These are phyloP conservation scores for Echinosophora koreensis DNA, from an alignment of 306 rosid species.

Conservation along the genomic window DNA sequence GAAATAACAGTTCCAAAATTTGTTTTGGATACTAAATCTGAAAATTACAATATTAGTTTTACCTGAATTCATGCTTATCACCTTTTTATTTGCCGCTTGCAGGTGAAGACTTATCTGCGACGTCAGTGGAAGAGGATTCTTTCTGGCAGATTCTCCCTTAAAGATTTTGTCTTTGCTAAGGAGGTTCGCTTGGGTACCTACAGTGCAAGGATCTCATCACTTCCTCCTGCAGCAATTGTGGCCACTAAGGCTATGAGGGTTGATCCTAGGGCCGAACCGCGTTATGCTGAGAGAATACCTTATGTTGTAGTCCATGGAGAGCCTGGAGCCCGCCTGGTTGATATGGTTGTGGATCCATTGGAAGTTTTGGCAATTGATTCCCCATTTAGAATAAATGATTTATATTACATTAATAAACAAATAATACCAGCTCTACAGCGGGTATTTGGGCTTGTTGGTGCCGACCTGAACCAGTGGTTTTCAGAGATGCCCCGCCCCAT, in stretches of 20 bases:
- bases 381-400: conserved; percentile 78
- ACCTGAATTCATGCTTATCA: conserved; percentile 29
- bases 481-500: conserved; percentile 84
- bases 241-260: conserved; percentile 88
- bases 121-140: conserved; percentile 93
- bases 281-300: conserved; percentile 89
- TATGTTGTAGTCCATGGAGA: conserved; percentile 91
- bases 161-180: conserved; percentile 94
- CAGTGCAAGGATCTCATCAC: conserved; percentile 74
- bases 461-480: conserved; percentile 85
- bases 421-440: conserved; percentile 94
- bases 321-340: conserved; percentile 91
- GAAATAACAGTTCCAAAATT: conserved; percentile 30
- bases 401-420: conserved; percentile 91
- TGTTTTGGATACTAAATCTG: conserved; percentile 39
- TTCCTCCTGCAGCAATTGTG: conserved; percentile 98
- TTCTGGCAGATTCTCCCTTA: conserved; percentile 76
- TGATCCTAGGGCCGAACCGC: conserved; percentile 95
- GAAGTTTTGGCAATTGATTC: conserved; percentile 81
- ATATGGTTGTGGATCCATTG: conserved; percentile 94
- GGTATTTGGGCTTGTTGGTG: conserved; percentile 87
- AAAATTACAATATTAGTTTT: conserved; percentile 34
- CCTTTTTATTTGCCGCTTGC: conserved; percentile 47
- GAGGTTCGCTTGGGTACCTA: conserved; percentile 94
- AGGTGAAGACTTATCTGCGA: conserved; percentile 80